Conservation (phyloP, 2,329 filamentous ascomycete species). For the Acarospora socialis region DNA sequence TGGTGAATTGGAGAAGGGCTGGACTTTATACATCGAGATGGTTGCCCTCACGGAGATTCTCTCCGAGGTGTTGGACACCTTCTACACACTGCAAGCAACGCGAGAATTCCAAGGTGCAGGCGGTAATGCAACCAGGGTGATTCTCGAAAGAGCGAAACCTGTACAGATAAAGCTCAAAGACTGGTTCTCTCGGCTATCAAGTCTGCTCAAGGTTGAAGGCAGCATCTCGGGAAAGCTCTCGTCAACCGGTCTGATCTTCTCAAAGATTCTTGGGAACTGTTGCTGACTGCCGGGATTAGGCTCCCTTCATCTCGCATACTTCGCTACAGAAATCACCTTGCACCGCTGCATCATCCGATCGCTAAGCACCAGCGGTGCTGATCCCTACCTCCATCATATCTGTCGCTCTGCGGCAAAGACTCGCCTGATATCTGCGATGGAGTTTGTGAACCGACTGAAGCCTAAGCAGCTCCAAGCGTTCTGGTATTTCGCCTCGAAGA, state of each 20-base stretch:
- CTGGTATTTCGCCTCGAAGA: conserved; percentile 33
- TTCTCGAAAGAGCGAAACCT: conserved; percentile 62
- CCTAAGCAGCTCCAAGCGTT: conserved; percentile 33
- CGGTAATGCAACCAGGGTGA: conserved; percentile 54
- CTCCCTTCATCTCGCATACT: conserved; percentile 82
- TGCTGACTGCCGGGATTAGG: too few relatives aligned
- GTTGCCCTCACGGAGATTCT: conserved; percentile 61
- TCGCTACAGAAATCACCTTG: conserved; percentile 84
- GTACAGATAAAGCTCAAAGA: conserved; percentile 72
- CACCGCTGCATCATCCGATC: conserved; percentile 84
- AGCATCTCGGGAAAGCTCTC: conserved; percentile 28
- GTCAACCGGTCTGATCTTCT: conserved; percentile 25
- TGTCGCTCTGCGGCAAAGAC: conserved; percentile 30
- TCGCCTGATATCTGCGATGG: conserved; percentile 30
- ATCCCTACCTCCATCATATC: conserved; percentile 22
- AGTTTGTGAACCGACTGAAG: conserved; percentile 30
- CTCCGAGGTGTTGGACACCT: conserved; percentile 66
- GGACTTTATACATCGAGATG: conserved; percentile 60
- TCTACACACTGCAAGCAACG: conserved; percentile 68
- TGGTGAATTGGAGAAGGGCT: conserved; percentile 49
- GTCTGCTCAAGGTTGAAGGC: conserved; percentile 49
- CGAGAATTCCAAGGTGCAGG: conserved; percentile 53
- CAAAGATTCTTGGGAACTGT: too few relatives aligned
- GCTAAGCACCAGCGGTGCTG: conserved; percentile 28
- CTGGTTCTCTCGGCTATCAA: conserved; percentile 61